Conservation (phyloP, 2,329 filamentous ascomycete genomes). For the Hypocreales sp. region DNA sequence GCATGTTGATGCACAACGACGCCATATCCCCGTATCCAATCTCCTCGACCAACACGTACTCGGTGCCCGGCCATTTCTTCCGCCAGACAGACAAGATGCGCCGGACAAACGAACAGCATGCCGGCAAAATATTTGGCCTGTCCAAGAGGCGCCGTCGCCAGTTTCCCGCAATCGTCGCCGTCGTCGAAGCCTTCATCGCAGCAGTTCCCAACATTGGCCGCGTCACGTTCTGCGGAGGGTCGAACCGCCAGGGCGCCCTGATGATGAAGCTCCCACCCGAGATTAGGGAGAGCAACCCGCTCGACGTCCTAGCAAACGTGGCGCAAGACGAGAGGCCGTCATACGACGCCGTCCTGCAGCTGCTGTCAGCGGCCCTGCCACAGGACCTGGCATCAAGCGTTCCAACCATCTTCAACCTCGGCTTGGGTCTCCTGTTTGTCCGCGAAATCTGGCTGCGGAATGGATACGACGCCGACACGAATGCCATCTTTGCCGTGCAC, state of each 20-base stretch:
- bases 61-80: conserved; percentile 46
- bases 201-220: conserved; percentile 55
- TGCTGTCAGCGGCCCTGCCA: conserved; percentile 27
- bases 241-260: conserved; percentile 71
- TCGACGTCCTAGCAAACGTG: conserved; percentile 24
- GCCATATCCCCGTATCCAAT: conserved; percentile 66
- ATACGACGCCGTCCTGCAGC: conserved; percentile 20
- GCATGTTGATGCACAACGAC: conserved; percentile 71
- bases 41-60: conserved; percentile 67
- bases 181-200: conserved; percentile 59
- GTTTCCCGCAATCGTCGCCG: conserved; percentile 68
- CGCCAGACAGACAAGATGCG: conserved; percentile 34
- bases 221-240: conserved; percentile 75
- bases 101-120: conserved; percentile 29
- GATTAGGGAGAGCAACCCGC: conserved; percentile 48
- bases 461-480: conserved; percentile 32
- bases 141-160: conserved; percentile 66
- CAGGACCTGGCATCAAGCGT: conserved; percentile 15
- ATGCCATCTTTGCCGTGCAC: conserved; percentile 57
- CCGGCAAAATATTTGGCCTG: conserved; percentile 55
- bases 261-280: conserved; percentile 50
- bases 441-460: conserved; percentile 34
- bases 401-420: conserved; percentile 25
- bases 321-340: conserved; percentile 11
- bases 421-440: conserved; percentile 28